A percentile compares a stretch with the other conserved stretches of the same genome.
These are phyloP conservation scores for Alloteropsis angusta DNA, from an alignment of 202 grass and related monocot species.

Conservation along the genomic window DNA sequence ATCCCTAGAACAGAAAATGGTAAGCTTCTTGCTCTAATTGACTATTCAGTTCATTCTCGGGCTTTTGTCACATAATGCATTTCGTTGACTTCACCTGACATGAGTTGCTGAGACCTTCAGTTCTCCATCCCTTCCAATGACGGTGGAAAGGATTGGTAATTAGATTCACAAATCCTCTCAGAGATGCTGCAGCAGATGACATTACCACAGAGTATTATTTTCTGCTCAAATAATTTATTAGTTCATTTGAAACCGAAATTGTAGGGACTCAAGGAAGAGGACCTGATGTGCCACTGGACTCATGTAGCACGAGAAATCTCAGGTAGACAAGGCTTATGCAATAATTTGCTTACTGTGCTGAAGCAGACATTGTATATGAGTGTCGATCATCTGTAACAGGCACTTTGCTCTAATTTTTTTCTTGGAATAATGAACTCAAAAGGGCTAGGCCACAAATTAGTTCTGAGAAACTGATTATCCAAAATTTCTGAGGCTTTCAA, in stretches of 20 bases:
- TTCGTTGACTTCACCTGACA: constrained; percentile 22
- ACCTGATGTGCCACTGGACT: not conserved
- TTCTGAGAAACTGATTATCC: not conserved
- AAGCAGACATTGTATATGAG: not conserved
- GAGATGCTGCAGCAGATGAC: not conserved
- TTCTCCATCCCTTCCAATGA: not conserved
- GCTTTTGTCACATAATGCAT: constrained; percentile 6
- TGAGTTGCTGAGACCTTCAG: not conserved
- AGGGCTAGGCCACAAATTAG: not conserved
- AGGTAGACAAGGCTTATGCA: not conserved
- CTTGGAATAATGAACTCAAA: not conserved
- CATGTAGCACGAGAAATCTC: not conserved
- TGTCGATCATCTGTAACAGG: not conserved
- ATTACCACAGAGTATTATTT: not conserved
- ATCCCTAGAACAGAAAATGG: constrained; percentile 22
- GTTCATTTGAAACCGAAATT: constrained; percentile 2
- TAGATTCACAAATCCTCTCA: not conserved
- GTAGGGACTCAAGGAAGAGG: not conserved
- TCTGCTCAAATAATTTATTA: not conserved
- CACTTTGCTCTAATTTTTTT: not conserved
- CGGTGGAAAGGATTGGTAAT: not conserved
- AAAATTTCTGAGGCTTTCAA: not conserved
- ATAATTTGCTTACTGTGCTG: not conserved
- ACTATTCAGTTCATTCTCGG: constrained; percentile 13
- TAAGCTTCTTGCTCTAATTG: constrained; percentile 27